Conservation (phyloP, 2,329 filamentous ascomycete species). For the Chaetomiaceae sp. region DNA sequence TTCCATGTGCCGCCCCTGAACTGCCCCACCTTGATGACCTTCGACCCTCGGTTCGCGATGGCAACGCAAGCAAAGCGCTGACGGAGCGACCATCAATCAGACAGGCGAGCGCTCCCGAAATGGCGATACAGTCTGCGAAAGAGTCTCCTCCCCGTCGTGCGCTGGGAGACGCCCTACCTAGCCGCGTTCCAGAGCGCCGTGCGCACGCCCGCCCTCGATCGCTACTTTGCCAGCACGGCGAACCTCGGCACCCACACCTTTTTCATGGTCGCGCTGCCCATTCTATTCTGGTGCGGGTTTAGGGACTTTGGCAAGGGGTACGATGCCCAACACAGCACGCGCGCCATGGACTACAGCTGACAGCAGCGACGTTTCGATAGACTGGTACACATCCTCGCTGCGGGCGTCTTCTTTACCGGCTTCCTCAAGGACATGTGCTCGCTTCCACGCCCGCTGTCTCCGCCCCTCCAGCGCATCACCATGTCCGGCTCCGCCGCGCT, state of each 20-base stretch:
- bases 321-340: constrained; percentile 28
- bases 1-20: background rate
- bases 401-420: constrained; percentile 81
- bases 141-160: constrained; percentile 74
- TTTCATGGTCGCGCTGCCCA: constrained; percentile 93
- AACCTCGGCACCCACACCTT: constrained; percentile 98
- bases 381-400: constrained; percentile 69
- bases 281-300: constrained; percentile 95
- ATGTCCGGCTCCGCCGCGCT: constrained; percentile 95
- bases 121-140: constrained; percentile 89
- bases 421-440: constrained; percentile 94
- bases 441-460: constrained; percentile 84
- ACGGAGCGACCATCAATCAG: constrained; percentile 45
- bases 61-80: no score
- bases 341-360: constrained; percentile 17
- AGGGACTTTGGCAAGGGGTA: constrained; percentile 82
- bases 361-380: constrained; percentile 32
- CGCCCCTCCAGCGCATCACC: constrained; percentile 87
- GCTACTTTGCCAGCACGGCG: constrained; percentile 94
- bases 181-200: constrained; percentile 76
- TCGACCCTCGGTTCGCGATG: no score
- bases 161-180: constrained; percentile 93
- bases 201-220: constrained; percentile 80
- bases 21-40: constrained; percentile 10
- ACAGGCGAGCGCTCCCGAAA: constrained; percentile 73